These are phyloP conservation scores for Trichoderma sp. DNA, from an alignment of 2,329 filamentous ascomycete genomes.

Conservation along the genomic window DNA sequence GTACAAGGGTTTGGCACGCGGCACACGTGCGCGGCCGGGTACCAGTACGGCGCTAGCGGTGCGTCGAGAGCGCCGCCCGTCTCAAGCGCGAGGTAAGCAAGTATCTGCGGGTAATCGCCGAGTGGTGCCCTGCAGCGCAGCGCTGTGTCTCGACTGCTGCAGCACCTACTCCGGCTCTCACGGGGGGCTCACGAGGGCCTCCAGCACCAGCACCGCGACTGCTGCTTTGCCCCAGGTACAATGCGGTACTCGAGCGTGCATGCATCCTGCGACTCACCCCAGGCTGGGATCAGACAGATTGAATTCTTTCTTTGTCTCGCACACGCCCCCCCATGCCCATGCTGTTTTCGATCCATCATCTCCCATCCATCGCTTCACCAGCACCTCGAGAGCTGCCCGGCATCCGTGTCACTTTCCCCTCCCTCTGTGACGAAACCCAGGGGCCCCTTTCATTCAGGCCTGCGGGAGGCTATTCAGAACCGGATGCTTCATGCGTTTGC, in stretches of 20 bases:
- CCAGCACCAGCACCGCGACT: neutral
- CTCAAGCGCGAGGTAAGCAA: too few relatives aligned
- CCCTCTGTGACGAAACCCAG: conserved; percentile 25
- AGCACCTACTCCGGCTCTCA: neutral
- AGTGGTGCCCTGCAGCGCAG: neutral
- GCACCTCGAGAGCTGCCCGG: conserved; percentile 20
- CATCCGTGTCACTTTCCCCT: conserved; percentile 27
- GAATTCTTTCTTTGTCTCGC: neutral
- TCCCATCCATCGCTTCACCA: conserved; percentile 28
- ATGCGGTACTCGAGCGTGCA: too few relatives aligned
- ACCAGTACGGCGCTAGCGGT: conserved; percentile 2
- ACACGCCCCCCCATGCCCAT: conserved; percentile 2
- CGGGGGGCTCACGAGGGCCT: neutral
- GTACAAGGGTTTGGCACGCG: conserved; percentile 17
- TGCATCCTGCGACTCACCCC: too few relatives aligned
- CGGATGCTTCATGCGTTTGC: conserved; percentile 23
- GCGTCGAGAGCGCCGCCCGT: neutral
- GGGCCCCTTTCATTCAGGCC: conserved; percentile 29
- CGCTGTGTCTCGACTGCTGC: neutral
- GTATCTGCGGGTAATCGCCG: neutral
- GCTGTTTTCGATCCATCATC: conserved; percentile 28
- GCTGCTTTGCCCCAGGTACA: too few relatives aligned
- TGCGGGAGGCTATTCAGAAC: conserved; percentile 26
- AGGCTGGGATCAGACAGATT: too few relatives aligned
- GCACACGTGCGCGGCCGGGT: conserved; percentile 22